Evolutionary conservation across 768 basidiomycete genomes (phyloP).

Genomic region (Agrocybe praecox): DNA sequence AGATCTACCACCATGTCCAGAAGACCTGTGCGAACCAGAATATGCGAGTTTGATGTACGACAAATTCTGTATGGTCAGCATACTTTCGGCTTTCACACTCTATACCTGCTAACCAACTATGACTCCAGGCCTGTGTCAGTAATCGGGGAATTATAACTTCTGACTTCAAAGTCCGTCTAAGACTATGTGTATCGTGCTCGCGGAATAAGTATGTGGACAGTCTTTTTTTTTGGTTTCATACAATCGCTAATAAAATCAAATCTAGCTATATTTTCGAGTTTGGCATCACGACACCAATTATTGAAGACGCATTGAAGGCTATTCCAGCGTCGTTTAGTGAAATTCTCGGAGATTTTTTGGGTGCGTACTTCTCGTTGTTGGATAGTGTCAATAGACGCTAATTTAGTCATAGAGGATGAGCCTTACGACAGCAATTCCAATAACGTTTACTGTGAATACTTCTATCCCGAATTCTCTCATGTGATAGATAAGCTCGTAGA

Average conservation of each 20-base stretch:
- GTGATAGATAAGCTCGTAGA: background rate
- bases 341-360: too few species aligned
- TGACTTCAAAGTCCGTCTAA: constrained; percentile 3
- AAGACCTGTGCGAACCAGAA: constrained; percentile 23
- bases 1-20: constrained; percentile 21
- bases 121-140: constrained; percentile 1
- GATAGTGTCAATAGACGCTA: background rate
- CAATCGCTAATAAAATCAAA: background rate
- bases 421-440: background rate
- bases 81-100: background rate
- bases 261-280: background rate
- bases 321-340: too few species aligned
- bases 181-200: constrained; percentile 5
- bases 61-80: constrained; percentile 20
- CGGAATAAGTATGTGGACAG: constrained; percentile 3
- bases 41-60: constrained; percentile 23
- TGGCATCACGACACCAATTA: too few species aligned
- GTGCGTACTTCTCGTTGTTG: background rate
- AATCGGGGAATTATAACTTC: background rate
- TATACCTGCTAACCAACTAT: background rate
- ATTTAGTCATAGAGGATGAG: background rate
- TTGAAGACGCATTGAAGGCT: too few species aligned
- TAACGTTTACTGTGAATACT: background rate
- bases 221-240: background rate
- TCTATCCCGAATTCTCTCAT: constrained; percentile 3